A percentile compares a stretch with the other conserved stretches of the same genome.
Conservation (phyloP, 164 flowering plant species). For the Liquidambar formosana region DNA sequence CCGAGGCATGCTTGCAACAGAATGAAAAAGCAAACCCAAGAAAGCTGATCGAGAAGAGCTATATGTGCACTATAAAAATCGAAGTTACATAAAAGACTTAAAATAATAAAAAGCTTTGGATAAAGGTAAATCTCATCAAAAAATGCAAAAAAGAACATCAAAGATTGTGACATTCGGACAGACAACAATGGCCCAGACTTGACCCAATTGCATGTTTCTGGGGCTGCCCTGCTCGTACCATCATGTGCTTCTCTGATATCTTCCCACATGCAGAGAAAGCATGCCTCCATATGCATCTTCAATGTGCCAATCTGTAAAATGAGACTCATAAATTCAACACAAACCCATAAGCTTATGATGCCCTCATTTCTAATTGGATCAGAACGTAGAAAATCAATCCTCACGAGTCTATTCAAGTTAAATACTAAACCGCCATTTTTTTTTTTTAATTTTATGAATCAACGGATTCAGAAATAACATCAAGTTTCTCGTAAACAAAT, state of each 20-base stretch:
- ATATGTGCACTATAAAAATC: background rate
- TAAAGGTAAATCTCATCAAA: background rate
- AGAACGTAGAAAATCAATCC: no score
- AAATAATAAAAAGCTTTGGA: background rate
- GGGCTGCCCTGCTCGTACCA: background rate
- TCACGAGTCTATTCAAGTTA: no score
- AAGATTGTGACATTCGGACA: background rate
- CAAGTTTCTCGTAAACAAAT: no score
- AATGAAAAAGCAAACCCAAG: background rate
- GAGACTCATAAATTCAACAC: background rate
- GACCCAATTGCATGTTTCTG: slow-evolving; percentile 9
- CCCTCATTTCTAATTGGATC: no score
- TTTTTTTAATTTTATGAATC: no score
- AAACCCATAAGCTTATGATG: background rate
- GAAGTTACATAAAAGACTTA: background rate
- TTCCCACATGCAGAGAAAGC: slow-evolving; percentile 23
- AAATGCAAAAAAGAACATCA: background rate
- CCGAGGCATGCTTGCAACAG: background rate
- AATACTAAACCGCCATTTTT: no score
- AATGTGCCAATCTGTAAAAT: slow-evolving; percentile 17
- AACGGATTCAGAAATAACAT: no score
- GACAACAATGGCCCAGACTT: slow-evolving; percentile 9
- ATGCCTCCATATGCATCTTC: slow-evolving; percentile 11
- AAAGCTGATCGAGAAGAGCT: background rate
- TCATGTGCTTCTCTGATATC: slow-evolving; percentile 27